Evolutionary conservation across 208 protist genomes (phyloP).

Genomic region (Crithidia expoeki): DNA sequence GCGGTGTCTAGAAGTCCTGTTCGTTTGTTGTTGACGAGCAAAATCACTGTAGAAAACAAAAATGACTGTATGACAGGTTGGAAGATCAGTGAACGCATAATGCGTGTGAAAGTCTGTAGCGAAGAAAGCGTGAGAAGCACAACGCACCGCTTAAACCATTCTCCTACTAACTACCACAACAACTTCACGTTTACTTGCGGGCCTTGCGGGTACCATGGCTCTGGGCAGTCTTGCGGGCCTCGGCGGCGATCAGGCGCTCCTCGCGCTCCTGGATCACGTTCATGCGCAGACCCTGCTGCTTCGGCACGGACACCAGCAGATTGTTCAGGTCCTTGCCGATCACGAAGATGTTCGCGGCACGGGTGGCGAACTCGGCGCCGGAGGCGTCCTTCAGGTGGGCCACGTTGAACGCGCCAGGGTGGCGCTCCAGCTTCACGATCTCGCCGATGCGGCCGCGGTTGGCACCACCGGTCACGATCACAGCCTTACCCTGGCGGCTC

Average conservation of each 20-base stretch:
- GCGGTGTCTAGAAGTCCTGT: not conserved
- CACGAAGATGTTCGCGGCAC: conserved; percentile 98
- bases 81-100: conserved; percentile 17
- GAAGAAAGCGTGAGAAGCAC: not conserved
- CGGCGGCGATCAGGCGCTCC: conserved; percentile 80
- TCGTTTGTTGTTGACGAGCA: not conserved
- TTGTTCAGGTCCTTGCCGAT: conserved; percentile 95
- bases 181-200: conserved; percentile 7
- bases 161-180: not conserved
- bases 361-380: conserved; percentile 97
- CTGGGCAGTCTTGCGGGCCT: conserved; percentile 63
- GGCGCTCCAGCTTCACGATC: conserved; percentile 93
- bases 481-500: conserved; percentile 93
- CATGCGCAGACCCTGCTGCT: conserved; percentile 95
- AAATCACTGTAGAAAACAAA: conserved; percentile 15
- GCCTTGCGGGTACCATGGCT: conserved; percentile 52
- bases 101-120: not conserved
- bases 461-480: conserved; percentile 97
- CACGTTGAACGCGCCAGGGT: conserved; percentile 98
- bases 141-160: not conserved
- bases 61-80: conserved; percentile 1
- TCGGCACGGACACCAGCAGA: conserved; percentile 95
- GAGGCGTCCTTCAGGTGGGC: conserved; percentile 95
- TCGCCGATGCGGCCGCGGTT: conserved; percentile 99
- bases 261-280: conserved; percentile 90